A percentile compares a stretch with the other conserved stretches of the same genome.
phyloP scores from a whole-genome alignment of 202 grass and related monocot species.

The Elaeis oleifera region DNA sequence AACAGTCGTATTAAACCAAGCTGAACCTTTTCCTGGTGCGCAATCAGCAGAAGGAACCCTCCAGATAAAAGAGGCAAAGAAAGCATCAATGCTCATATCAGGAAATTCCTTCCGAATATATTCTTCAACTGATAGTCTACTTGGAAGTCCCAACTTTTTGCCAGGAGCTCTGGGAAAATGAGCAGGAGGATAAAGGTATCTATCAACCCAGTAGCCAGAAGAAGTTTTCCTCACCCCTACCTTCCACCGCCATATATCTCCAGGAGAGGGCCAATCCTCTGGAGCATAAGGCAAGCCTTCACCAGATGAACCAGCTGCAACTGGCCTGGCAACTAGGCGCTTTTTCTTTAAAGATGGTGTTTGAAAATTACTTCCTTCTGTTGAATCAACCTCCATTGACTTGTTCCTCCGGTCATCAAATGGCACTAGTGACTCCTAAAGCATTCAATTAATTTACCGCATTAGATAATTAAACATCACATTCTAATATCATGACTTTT shows the following conservation, averaged over 20 bases:
- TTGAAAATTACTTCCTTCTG: constrained; percentile 28
- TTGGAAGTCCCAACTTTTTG: constrained; percentile 48
- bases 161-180: constrained; percentile 44
- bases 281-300: constrained; percentile 84
- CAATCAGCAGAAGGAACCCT: constrained; percentile 47
- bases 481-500: too few species aligned
- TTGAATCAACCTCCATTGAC: constrained; percentile 35
- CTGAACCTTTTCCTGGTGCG: constrained; percentile 30
- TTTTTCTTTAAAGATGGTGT: constrained; percentile 8
- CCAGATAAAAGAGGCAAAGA: constrained; percentile 89
- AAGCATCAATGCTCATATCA: constrained; percentile 39
- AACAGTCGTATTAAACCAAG: too few species aligned
- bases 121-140: constrained; percentile 59
- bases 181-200: constrained; percentile 28
- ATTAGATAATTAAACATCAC: too few species aligned
- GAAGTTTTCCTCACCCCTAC: constrained; percentile 44
- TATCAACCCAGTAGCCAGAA: constrained; percentile 48
- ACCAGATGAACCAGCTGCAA: constrained; percentile 49
- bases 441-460: too few species aligned
- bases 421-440: background rate
- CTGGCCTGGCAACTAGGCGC: constrained; percentile 47
- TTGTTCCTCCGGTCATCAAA: constrained; percentile 15
- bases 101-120: constrained; percentile 72
- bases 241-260: constrained; percentile 83
- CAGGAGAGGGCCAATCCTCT: constrained; percentile 76